Percentiles rank a stretch among this genome's conserved stretches.
phyloP scores from a whole-genome alignment of 441 rosid species.

The Pelargonium fulgidum region DNA sequence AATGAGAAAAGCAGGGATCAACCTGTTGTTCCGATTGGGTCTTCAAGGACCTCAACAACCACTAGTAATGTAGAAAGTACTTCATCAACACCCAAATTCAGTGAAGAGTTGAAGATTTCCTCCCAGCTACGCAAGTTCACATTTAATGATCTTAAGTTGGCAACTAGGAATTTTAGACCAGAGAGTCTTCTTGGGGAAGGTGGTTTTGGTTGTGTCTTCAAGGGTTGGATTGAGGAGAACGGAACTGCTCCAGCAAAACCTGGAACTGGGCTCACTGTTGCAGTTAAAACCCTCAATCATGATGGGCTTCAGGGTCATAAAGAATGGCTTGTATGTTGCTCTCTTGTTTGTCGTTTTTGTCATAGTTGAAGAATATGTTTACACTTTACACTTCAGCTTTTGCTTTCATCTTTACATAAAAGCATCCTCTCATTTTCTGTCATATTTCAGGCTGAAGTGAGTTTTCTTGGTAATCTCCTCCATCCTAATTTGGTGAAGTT shows the following conservation, averaged over 20 bases:
- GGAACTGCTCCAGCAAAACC: slow-evolving; percentile 54
- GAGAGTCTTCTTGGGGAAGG: slow-evolving; percentile 53
- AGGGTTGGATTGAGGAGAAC: slow-evolving; percentile 26
- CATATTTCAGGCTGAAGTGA: slow-evolving; percentile 48
- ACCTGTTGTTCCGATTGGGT: slow-evolving; percentile 37
- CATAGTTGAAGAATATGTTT: neutral
- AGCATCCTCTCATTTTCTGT: slow-evolving; percentile 13
- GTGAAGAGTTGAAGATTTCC: slow-evolving; percentile 43
- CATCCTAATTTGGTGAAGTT: slow-evolving; percentile 53
- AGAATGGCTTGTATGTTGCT: slow-evolving; percentile 42
- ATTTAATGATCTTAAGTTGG: slow-evolving; percentile 39
- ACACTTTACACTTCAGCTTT: neutral
- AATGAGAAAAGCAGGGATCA: slow-evolving; percentile 45
- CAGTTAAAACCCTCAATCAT: slow-evolving; percentile 44
- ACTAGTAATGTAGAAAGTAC: slow-evolving; percentile 43
- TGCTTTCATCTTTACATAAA: slow-evolving; percentile 5
- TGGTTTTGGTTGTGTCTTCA: slow-evolving; percentile 42
- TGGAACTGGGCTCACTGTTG: slow-evolving; percentile 48
- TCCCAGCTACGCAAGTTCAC: slow-evolving; percentile 41
- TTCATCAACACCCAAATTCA: slow-evolving; percentile 37
- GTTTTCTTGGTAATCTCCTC: slow-evolving; percentile 54
- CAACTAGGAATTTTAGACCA: slow-evolving; percentile 45
- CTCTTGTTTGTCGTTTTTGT: neutral
- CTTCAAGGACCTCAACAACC: slow-evolving; percentile 32
- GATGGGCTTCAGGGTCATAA: slow-evolving; percentile 52